A percentile compares a stretch with the other conserved stretches of the same genome.
phyloP scores from a whole-genome alignment of 2,329 filamentous ascomycete genomes.

The Cytospora chrysosperma region DNA sequence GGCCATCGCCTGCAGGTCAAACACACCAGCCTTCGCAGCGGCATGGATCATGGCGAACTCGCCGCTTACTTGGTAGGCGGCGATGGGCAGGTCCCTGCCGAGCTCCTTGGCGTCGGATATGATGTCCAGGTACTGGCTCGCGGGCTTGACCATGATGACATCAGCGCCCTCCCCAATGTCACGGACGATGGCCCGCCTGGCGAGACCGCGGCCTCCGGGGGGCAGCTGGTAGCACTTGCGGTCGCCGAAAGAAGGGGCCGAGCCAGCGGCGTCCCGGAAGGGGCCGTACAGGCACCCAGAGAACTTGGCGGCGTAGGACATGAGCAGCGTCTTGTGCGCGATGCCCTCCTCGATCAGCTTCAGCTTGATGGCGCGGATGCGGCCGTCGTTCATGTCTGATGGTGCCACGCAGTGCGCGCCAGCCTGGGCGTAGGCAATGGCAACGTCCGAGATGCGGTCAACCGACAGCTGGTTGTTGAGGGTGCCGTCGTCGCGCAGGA shows the following conservation, averaged over 20 bases:
- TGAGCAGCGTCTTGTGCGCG: conserved; percentile 84
- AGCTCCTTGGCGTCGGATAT: conserved; percentile 97
- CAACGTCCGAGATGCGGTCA: conserved; percentile 94
- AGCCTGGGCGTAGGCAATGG: conserved; percentile 92
- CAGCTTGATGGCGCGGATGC: conserved; percentile 95
- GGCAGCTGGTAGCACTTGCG: conserved; percentile 96
- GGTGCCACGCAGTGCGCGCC: conserved; percentile 96
- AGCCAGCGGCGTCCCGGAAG: conserved; percentile 94
- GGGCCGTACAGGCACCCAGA: conserved; percentile 94
- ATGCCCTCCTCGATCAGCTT: conserved; percentile 95
- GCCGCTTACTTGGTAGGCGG: conserved; percentile 94
- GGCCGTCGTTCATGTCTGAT: conserved; percentile 98
- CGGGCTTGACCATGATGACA: conserved; percentile 99
- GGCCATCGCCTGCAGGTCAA: conserved; percentile 91
- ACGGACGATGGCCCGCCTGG: conserved; percentile 82
- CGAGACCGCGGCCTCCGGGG: conserved; percentile 85
- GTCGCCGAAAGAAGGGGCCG: conserved; percentile 87
- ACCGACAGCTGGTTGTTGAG: conserved; percentile 93
- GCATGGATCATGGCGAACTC: conserved; percentile 99
- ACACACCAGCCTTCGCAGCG: conserved; percentile 91
- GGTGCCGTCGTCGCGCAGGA: conserved; percentile 86
- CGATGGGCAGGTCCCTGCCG: conserved; percentile 85
- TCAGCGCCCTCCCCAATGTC: conserved; percentile 94
- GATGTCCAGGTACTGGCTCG: conserved; percentile 92
- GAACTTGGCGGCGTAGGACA: conserved; percentile 99